phyloP scores from a whole-genome alignment of 2,329 filamentous ascomycete species.

The Parastagonospora avenae region DNA sequence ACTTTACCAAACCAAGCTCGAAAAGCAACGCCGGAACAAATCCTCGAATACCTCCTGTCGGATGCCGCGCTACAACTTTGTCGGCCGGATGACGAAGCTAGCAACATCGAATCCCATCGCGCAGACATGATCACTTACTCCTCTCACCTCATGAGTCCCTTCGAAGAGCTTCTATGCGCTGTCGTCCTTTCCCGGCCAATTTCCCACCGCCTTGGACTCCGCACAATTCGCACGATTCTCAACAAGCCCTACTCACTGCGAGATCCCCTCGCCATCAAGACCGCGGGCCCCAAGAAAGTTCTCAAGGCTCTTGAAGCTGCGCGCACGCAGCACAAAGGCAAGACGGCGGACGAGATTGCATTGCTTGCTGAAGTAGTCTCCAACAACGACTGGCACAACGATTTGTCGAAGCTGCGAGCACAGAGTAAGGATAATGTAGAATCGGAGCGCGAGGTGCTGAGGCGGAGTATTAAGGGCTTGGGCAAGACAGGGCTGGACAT shows the following conservation, averaged over 20 bases:
- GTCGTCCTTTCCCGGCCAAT: constrained; percentile 53
- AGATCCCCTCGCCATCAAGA: constrained; percentile 38
- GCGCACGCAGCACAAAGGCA: constrained; percentile 53
- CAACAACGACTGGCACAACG: constrained; percentile 36
- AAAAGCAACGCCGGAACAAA: constrained; percentile 21
- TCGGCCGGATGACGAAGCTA: constrained; percentile 41
- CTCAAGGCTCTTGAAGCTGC: constrained; percentile 50
- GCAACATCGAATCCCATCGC: constrained; percentile 29
- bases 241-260: constrained; percentile 51
- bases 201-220: constrained; percentile 50
- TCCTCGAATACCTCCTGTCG: constrained; percentile 43
- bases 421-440: constrained; percentile 31
- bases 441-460: constrained; percentile 36
- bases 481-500: constrained; percentile 50
- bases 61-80: constrained; percentile 32
- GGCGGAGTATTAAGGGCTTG: constrained; percentile 48
- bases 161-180: constrained; percentile 53
- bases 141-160: constrained; percentile 41
- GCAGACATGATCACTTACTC: constrained; percentile 39
- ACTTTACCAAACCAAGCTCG: background rate
- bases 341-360: constrained; percentile 51
- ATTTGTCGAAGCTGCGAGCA: constrained; percentile 39
- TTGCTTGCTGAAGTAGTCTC: constrained; percentile 38
- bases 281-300: constrained; percentile 46
- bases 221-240: constrained; percentile 52